Conservation (phyloP, 176 grass and related monocot genomes). For the Poa pratensis region DNA sequence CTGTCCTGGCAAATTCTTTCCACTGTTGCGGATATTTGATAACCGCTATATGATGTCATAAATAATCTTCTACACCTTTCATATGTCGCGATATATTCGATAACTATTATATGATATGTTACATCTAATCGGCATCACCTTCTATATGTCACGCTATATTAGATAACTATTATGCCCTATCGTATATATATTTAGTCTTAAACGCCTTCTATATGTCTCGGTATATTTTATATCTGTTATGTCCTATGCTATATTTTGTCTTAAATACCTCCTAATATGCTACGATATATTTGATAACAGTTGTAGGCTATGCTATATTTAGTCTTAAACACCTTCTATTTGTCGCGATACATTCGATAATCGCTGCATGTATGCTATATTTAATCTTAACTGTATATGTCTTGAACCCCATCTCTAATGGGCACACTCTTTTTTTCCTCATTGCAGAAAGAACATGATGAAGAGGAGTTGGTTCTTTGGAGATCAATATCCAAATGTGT, state of each 20-base stretch:
- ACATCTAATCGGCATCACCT: not conserved
- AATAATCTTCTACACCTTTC: not conserved
- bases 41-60: conserved; percentile 26
- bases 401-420: not conserved
- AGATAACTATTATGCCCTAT: not conserved
- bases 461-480: conserved; percentile 53
- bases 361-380: not conserved
- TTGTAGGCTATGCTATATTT: not conserved
- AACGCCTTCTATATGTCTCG: not conserved
- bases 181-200: not conserved
- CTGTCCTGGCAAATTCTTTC: not conserved
- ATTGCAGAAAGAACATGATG: conserved; percentile 44
- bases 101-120: not conserved
- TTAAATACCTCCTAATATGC: not conserved
- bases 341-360: not conserved
- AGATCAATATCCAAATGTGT: conserved; percentile 53
- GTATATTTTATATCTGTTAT: not conserved
- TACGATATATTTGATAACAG: not conserved
- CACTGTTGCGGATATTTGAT: not conserved
- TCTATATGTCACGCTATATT: not conserved
- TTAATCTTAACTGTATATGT: conserved; percentile 12
- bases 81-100: not conserved
- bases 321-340: not conserved
- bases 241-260: not conserved
- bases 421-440: not conserved